A percentile compares a stretch with the other conserved stretches of the same genome.
These are phyloP conservation scores for Fusarium paranaense DNA, from an alignment of 2,329 filamentous ascomycete genomes.

Conservation along the genomic window DNA sequence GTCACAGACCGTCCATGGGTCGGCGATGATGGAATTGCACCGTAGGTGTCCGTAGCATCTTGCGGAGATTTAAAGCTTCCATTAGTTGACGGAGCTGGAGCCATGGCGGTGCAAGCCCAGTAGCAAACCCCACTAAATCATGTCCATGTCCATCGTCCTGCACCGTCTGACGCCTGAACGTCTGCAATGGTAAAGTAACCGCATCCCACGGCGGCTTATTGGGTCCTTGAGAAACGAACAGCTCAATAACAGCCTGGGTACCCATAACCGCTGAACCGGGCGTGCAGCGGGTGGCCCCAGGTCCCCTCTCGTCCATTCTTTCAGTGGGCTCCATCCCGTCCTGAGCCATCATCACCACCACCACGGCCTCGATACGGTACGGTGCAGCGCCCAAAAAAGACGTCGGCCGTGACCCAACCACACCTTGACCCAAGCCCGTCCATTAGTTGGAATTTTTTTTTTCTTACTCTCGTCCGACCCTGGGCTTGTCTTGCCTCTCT, in stretches of 20 bases:
- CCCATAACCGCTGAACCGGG: not conserved
- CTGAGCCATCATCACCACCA: constrained; percentile 19
- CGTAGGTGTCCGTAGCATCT: not conserved
- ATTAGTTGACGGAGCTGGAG: not conserved
- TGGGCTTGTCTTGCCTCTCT: constrained; percentile 30
- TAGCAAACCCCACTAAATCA: not conserved
- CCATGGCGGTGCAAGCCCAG: not conserved
- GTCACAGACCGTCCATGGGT: not conserved
- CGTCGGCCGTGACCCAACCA: constrained; percentile 18
- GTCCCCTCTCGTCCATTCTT: not conserved
- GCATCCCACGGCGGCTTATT: not conserved
- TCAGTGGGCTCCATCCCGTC: constrained; percentile 1
- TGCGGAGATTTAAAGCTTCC: not conserved
- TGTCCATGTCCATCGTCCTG: not conserved
- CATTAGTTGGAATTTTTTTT: constrained; percentile 29
- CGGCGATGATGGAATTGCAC: not conserved
- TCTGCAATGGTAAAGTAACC: not conserved
- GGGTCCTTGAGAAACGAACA: not conserved
- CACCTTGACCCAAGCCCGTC: constrained; percentile 19
- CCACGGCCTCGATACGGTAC: constrained; percentile 23
- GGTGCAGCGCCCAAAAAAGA: constrained; percentile 32
- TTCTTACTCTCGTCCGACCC: constrained; percentile 9
- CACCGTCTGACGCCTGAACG: not conserved
- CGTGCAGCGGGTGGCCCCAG: not conserved
- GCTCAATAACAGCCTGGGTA: not conserved